Percentiles rank a stretch among this genome's conserved stretches.
phyloP scores from a whole-genome alignment of 1,284 basidiomycete genomes.

The Boletus semigastroideus region DNA sequence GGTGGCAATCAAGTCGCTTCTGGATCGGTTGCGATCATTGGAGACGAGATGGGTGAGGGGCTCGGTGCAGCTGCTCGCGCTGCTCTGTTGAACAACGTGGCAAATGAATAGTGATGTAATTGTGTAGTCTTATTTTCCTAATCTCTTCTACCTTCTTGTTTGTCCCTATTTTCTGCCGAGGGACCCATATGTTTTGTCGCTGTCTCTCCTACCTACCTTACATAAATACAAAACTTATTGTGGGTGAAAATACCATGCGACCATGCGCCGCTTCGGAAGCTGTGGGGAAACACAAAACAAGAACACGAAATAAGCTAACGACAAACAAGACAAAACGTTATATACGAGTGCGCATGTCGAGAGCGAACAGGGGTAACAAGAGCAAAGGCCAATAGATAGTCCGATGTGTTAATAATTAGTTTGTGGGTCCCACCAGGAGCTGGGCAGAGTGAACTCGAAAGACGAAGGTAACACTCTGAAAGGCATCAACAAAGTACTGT shows the following conservation, averaged over 20 bases:
- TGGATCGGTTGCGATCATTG: constrained; percentile 37
- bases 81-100: constrained; percentile 53
- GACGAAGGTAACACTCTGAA: constrained; percentile 20
- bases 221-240: no score
- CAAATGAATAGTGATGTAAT: constrained; percentile 37
- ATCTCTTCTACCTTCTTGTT: not conserved
- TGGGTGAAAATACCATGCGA: no score
- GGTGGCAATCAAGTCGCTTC: constrained; percentile 29
- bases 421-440: constrained; percentile 25
- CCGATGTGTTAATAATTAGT: constrained; percentile 31
- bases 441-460: constrained; percentile 19
- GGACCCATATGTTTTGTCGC: no score
- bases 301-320: constrained; percentile 28
- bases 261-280: constrained; percentile 8
- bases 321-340: constrained; percentile 36
- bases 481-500: constrained; percentile 14
- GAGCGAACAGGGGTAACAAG: constrained; percentile 38
- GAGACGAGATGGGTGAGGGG: constrained; percentile 45
- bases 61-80: constrained; percentile 48
- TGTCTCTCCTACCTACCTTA: no score
- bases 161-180: no score
- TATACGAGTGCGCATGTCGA: constrained; percentile 37
- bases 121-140: not conserved
- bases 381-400: constrained; percentile 36
- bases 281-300: constrained; percentile 33